Evolutionary conservation across 116 monocot genomes (phyloP).

Genomic region (Trichopus zeylanicus): DNA sequence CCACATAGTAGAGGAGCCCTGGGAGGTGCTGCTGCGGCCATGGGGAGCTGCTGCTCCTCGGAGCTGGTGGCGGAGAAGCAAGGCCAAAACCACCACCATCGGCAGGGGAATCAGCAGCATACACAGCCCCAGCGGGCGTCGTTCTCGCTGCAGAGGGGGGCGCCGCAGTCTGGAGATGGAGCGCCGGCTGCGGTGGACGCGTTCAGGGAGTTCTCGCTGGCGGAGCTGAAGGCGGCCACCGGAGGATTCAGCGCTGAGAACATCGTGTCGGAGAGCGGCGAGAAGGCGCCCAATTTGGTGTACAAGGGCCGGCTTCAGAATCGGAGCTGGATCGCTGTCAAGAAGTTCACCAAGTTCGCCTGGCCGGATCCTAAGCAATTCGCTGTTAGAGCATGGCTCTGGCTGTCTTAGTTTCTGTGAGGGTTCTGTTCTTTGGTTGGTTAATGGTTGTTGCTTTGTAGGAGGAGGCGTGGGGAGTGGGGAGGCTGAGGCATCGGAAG

Average conservation of each 20-base stretch:
- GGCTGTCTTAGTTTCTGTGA: neutral
- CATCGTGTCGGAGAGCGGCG: constrained; percentile 91
- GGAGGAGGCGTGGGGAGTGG: constrained; percentile 89
- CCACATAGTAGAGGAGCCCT: no score
- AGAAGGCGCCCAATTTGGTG: constrained; percentile 81
- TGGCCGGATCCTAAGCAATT: constrained; percentile 97
- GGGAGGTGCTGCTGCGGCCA: neutral
- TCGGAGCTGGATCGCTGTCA: constrained; percentile 78
- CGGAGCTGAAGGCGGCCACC: constrained; percentile 70
- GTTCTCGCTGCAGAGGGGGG: constrained; percentile 14
- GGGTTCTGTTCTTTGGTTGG: neutral
- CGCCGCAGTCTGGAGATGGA: neutral
- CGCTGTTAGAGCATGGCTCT: constrained; percentile 29
- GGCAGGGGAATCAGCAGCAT: neutral
- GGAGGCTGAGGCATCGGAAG: constrained; percentile 60
- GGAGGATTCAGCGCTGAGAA: constrained; percentile 59
- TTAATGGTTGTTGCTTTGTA: constrained; percentile 9
- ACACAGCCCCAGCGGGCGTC: constrained; percentile 23
- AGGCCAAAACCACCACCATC: neutral
- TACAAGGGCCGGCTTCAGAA: constrained; percentile 72
- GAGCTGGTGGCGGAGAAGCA: neutral
- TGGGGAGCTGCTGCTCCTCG: constrained; percentile 1
- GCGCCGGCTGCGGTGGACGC: constrained; percentile 25
- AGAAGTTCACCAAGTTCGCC: constrained; percentile 88
- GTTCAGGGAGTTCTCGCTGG: constrained; percentile 56